Base-by-base conservation (phyloP, 179 eudicot species). In the Amaranthus tricolor region DNA sequence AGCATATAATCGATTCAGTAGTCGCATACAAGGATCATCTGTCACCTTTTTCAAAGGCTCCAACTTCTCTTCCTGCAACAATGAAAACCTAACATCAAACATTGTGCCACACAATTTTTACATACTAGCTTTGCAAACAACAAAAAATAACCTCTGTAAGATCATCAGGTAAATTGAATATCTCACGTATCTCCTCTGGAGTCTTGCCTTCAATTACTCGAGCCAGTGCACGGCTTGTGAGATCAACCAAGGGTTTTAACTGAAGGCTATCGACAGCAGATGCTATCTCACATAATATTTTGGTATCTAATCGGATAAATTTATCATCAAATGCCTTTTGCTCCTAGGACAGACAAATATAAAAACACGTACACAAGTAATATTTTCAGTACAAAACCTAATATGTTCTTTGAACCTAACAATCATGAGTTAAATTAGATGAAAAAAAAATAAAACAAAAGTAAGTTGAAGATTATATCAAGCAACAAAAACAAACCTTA, bases 11-110 rank as follows among this genome's bases (percentile, higher is more conserved):
- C 94, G 86, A 87, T 91, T 91, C 81, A 91, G 78, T 60, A 91
- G 83, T 81, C 94, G 85, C 43, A 91, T 89, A 51, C 89, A 92
- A n/a, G 94, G 89, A 86, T 91, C 97, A 79, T 89, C 94, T 11
- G 91, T 91, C 66, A 84, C 84, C 78, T 88, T 88, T 90, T 84
- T 85, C 65, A 90, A 74, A 43, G 97, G 97, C 75, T 91, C 97
- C 81, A 91, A 79, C 85, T 90, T 91, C 80, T 91, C 97, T 80
- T 91, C 97, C 97, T 91, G 87, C 73, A 69, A 82, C 51, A 75
- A 66, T 12, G 21, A n/a, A n/a, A 72, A 40, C 55, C 68, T 74
- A 12, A 51, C 63, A 55, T 84, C 60, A 81, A 73, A 68, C 9
- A 74, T 68, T n/a, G 44, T 21, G 68, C 48, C 66, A 74, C 51